Percentiles rank a stretch among this genome's conserved stretches.
These are phyloP conservation scores for Solanum tarapatanum DNA, from an alignment of 257 asterid species.

Conservation along the genomic window DNA sequence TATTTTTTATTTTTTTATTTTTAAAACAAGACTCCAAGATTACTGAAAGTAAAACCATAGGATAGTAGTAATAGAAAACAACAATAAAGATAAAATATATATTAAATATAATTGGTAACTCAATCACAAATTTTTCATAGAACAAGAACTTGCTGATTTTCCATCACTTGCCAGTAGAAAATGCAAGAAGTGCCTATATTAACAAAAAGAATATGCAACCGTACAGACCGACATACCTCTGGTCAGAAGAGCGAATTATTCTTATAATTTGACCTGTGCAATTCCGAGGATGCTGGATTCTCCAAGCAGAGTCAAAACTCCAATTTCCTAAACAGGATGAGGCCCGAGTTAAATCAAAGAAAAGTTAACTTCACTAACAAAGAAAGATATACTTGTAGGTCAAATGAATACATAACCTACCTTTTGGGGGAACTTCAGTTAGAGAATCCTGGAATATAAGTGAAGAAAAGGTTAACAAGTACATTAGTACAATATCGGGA, in stretches of 20 bases:
- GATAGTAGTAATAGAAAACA: neutral
- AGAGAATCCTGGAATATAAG: constrained; percentile 31
- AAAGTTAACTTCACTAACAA: neutral
- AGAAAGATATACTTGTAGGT: neutral
- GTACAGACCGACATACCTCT: constrained; percentile 28
- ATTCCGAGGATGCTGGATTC: constrained; percentile 30
- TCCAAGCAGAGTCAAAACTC: constrained; percentile 21
- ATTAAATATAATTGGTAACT: neutral
- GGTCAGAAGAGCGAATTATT: constrained; percentile 33
- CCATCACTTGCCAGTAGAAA: neutral
- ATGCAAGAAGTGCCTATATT: neutral
- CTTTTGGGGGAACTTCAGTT: constrained; percentile 47
- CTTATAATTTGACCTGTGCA: constrained; percentile 65
- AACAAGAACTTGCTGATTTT: neutral
- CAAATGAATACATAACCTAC: constrained; percentile 22
- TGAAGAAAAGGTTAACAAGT: constrained; percentile 8
- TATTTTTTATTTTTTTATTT: neutral
- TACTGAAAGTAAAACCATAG: neutral
- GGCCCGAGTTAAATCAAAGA: neutral
- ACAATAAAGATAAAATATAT: neutral
- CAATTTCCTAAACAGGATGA: constrained; percentile 33
- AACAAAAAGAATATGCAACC: neutral
- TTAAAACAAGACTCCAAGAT: neutral
- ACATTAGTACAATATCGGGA: neutral
- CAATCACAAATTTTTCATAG: neutral